A percentile compares a stretch with the other conserved stretches of the same genome.
Evolutionary conservation across 2,329 filamentous ascomycete species (phyloP).

Genomic region (Alternaria longipes): DNA sequence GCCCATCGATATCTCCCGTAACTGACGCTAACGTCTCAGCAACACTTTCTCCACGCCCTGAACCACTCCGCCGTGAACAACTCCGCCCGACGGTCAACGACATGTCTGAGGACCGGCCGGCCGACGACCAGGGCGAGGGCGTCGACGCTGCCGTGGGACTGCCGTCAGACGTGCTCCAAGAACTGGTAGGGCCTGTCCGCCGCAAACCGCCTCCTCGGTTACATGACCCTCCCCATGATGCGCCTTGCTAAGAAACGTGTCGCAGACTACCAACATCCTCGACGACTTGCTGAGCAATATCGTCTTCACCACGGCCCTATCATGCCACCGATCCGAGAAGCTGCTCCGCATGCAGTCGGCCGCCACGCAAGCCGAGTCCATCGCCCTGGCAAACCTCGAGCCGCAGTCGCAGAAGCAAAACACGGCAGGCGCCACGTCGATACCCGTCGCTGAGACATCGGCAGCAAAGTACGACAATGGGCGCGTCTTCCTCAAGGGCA

Average conservation of each 20-base stretch:
- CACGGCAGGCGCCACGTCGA: constrained; percentile 57
- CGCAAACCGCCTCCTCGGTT: constrained; percentile 17
- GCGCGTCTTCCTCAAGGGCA: constrained; percentile 73
- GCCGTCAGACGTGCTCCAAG: constrained; percentile 40
- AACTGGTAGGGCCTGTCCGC: constrained; percentile 39
- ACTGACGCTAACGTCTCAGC: constrained; percentile 35
- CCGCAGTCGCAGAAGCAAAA: constrained; percentile 45
- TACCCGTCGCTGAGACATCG: constrained; percentile 66
- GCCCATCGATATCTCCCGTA: constrained; percentile 29
- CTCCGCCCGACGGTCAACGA: constrained; percentile 21
- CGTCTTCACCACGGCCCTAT: constrained; percentile 76
- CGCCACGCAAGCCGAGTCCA: constrained; percentile 58
- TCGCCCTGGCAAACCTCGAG: constrained; percentile 50
- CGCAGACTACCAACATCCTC: constrained; percentile 62
- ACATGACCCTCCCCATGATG: constrained; percentile 12
- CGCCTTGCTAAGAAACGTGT: constrained; percentile 36
- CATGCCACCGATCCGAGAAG: constrained; percentile 82
- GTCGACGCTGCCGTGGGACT: constrained; percentile 37
- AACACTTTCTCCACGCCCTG: constrained; percentile 25
- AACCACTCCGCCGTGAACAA: constrained; percentile 15
- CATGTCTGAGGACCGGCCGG: constrained; percentile 50
- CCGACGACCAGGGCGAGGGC: constrained; percentile 40
- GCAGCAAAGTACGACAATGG: constrained; percentile 76
- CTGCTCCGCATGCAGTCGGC: constrained; percentile 71
- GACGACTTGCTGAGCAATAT: constrained; percentile 81